A percentile compares a stretch with the other conserved stretches of the same genome.
Conservation (phyloP, 2,329 filamentous ascomycete genomes). For the Phaeomoniella chlamydospora region DNA sequence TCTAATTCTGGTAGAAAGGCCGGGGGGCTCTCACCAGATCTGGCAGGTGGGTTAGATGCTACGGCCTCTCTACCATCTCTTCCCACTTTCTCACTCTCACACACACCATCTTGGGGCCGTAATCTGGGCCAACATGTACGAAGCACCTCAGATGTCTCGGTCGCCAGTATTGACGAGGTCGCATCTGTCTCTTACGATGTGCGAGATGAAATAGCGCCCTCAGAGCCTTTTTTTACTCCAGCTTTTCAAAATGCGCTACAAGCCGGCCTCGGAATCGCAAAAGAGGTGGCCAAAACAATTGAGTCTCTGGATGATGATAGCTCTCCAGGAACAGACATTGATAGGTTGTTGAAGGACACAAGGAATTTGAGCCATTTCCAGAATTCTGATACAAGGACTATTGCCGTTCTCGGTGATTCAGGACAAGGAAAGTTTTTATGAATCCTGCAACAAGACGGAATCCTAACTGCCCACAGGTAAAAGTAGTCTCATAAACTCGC, state of each 20-base stretch:
- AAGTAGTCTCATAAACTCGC: conserved; percentile 20
- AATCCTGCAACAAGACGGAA: too few relatives aligned
- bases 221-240: conserved; percentile 1
- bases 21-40: too few relatives aligned
- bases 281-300: background rate
- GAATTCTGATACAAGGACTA: conserved; percentile 3
- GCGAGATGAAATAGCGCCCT: conserved; percentile 1
- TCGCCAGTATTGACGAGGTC: too few relatives aligned
- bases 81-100: too few relatives aligned
- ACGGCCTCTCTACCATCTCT: too few relatives aligned
- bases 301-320: background rate
- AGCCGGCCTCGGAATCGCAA: background rate
- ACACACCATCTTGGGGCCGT: too few relatives aligned
- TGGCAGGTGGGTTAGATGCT: too few relatives aligned
- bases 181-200: conserved; percentile 3
- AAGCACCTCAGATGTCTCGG: too few relatives aligned
- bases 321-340: background rate
- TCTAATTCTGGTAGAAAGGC: too few relatives aligned
- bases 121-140: too few relatives aligned
- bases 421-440: too few relatives aligned
- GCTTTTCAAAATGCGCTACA: conserved; percentile 3
- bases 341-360: conserved; percentile 2
- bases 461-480: too few relatives aligned
- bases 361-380: conserved; percentile 1
- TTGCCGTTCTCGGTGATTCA: conserved; percentile 6